A percentile compares a stretch with the other conserved stretches of the same genome.
Conservation (phyloP, 305 asterid genomes). For the Solanum aculeatissimum region DNA sequence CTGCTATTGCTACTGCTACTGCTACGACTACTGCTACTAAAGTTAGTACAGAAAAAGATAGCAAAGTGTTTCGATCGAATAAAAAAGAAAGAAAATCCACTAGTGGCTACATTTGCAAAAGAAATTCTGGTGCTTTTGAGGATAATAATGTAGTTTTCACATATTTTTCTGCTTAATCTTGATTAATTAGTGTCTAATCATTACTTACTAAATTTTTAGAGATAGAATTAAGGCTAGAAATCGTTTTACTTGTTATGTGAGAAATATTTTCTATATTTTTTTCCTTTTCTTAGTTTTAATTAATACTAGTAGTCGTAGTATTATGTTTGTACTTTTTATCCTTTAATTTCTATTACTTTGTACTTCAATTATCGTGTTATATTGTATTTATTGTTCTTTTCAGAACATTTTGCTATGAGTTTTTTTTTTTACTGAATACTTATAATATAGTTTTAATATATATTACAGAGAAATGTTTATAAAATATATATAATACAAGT, state of each 20-base stretch:
- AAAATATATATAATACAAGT: too few relatives aligned
- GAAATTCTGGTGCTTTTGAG: neutral
- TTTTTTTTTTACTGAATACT: too few relatives aligned
- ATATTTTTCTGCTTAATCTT: constrained; percentile 2
- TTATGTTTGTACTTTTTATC: neutral
- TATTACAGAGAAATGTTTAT: too few relatives aligned
- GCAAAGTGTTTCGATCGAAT: neutral
- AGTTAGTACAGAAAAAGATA: neutral
- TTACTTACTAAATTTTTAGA: neutral
- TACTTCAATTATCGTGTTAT: too few relatives aligned
- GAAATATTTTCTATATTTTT: neutral
- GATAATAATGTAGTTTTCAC: neutral
- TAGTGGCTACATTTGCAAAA: neutral
- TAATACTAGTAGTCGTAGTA: too few relatives aligned
- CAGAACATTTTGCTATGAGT: neutral
- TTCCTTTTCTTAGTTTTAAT: too few relatives aligned
- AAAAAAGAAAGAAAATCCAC: neutral
- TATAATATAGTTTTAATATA: too few relatives aligned
- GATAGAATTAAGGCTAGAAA: neutral
- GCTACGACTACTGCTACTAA: neutral
- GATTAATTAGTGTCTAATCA: neutral
- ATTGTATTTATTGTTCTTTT: too few relatives aligned
- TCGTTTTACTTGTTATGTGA: too few relatives aligned
- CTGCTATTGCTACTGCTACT: neutral
- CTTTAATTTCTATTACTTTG: too few relatives aligned